These are phyloP conservation scores for Incumbomyces delicatus DNA, from an alignment of 2,329 filamentous ascomycete genomes.

Conservation along the genomic window DNA sequence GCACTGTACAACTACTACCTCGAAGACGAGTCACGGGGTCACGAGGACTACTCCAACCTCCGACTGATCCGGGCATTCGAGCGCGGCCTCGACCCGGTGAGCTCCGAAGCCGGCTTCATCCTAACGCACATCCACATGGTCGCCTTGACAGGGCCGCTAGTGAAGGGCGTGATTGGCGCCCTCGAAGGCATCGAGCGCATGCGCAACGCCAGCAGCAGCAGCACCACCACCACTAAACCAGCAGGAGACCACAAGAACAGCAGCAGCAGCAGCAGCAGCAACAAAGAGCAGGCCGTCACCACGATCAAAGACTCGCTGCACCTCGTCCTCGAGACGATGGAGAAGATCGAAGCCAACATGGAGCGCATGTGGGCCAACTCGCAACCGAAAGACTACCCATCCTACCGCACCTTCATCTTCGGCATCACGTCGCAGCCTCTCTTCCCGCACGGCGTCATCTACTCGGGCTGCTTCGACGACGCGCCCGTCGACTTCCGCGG, in stretches of 20 bases:
- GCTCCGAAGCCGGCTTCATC: constrained; percentile 92
- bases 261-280: not conserved
- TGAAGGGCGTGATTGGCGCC: constrained; percentile 60
- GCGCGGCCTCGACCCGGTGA: constrained; percentile 71
- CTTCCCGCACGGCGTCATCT: constrained; percentile 86
- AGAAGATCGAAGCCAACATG: constrained; percentile 68
- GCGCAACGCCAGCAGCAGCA: not conserved
- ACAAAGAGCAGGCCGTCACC: constrained; percentile 20
- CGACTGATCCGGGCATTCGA: constrained; percentile 87
- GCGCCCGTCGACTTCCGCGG: constrained; percentile 75
- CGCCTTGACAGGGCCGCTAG: constrained; percentile 66
- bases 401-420: constrained; percentile 93
- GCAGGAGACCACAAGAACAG: not conserved
- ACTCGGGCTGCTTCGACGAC: constrained; percentile 61
- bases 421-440: constrained; percentile 88
- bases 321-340: constrained; percentile 51
- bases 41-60: constrained; percentile 48
- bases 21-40: constrained; percentile 40
- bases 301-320: constrained; percentile 41
- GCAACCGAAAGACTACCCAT: constrained; percentile 72
- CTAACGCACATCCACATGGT: constrained; percentile 95
- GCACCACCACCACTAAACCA: constrained; percentile 3
- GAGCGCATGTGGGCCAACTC: constrained; percentile 90
- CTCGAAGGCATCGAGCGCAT: constrained; percentile 45
- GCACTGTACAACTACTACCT: constrained; percentile 55